Evolutionary conservation across 2,329 filamentous ascomycete genomes (phyloP).

Genomic region (Fusarium illudens): DNA sequence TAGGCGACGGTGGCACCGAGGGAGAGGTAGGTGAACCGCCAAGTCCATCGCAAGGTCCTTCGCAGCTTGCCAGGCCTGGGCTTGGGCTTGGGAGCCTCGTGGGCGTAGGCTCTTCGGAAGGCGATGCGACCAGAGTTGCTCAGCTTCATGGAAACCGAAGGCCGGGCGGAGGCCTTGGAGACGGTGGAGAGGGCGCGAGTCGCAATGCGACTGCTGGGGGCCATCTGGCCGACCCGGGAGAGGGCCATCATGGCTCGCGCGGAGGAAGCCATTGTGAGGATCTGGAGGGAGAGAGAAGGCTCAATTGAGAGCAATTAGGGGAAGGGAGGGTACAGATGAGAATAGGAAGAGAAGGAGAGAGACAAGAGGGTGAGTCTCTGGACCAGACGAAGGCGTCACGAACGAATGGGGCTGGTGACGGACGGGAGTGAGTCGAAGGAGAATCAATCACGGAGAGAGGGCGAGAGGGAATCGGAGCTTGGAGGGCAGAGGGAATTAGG

Average conservation of each 20-base stretch:
- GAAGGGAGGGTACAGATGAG: slow-evolving; percentile 1
- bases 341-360: slow-evolving; percentile 17
- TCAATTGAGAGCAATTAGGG: slow-evolving; percentile 40
- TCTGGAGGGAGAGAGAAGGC: slow-evolving; percentile 29
- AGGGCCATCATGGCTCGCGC: slow-evolving; percentile 53
- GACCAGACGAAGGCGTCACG: slow-evolving; percentile 32
- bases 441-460: slow-evolving; percentile 34
- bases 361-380: slow-evolving; percentile 32
- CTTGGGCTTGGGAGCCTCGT: slow-evolving; percentile 58
- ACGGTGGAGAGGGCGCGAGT: slow-evolving; percentile 48
- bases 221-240: slow-evolving; percentile 44
- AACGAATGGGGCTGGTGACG: slow-evolving; percentile 30
- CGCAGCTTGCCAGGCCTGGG: slow-evolving; percentile 68
- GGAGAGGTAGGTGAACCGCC: slow-evolving; percentile 83
- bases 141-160: slow-evolving; percentile 48
- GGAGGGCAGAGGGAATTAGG: slow-evolving; percentile 33
- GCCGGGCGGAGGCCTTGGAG: slow-evolving; percentile 42
- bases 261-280: slow-evolving; percentile 55
- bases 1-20: slow-evolving; percentile 74
- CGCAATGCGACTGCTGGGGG: slow-evolving; percentile 43
- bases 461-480: slow-evolving; percentile 30
- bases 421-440: slow-evolving; percentile 36
- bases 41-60: slow-evolving; percentile 77
- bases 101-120: slow-evolving; percentile 59
- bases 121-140: slow-evolving; percentile 49